Evolutionary conservation across 176 grass and related monocot genomes (phyloP).

Genomic region (Eragrostis nindensis): DNA sequence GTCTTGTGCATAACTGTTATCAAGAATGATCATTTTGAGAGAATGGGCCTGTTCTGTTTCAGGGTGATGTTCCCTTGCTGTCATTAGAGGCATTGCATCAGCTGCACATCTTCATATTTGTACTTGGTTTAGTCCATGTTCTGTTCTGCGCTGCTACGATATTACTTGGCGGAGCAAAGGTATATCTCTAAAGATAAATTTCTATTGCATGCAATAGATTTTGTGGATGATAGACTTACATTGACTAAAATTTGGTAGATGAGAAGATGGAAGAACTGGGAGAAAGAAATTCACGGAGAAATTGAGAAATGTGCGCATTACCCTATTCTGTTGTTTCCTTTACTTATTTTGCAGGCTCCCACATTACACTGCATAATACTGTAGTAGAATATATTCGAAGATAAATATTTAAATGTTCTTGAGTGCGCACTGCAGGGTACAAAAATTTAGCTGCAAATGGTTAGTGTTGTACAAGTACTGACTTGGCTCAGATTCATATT

Average conservation of each 20-base stretch:
- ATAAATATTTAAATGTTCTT: constrained; percentile 36
- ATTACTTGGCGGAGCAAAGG: constrained; percentile 77
- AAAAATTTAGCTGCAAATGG: not conserved
- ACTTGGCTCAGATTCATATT: constrained; percentile 3
- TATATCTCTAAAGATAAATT: constrained; percentile 31
- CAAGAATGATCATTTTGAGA: constrained; percentile 11
- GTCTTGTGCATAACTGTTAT: not conserved
- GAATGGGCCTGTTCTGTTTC: constrained; percentile 44
- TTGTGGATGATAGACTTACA: constrained; percentile 29
- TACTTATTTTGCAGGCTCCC: constrained; percentile 4
- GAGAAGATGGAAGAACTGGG: constrained; percentile 75
- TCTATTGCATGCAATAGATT: constrained; percentile 16
- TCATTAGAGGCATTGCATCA: constrained; percentile 88
- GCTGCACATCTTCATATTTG: constrained; percentile 93
- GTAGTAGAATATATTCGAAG: constrained; percentile 28
- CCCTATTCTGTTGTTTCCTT: constrained; percentile 39
- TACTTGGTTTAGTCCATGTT: constrained; percentile 81
- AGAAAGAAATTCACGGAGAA: constrained; percentile 51
- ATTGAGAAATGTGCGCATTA: constrained; percentile 34
- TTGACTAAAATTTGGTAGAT: constrained; percentile 52
- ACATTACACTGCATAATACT: not conserved
- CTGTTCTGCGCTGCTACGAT: constrained; percentile 80
- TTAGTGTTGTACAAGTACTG: not conserved
- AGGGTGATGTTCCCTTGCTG: constrained; percentile 79
- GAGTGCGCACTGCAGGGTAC: not conserved